These are phyloP conservation scores for Xylariaceae sp. DNA, from an alignment of 2,329 filamentous ascomycete species.

Conservation along the genomic window DNA sequence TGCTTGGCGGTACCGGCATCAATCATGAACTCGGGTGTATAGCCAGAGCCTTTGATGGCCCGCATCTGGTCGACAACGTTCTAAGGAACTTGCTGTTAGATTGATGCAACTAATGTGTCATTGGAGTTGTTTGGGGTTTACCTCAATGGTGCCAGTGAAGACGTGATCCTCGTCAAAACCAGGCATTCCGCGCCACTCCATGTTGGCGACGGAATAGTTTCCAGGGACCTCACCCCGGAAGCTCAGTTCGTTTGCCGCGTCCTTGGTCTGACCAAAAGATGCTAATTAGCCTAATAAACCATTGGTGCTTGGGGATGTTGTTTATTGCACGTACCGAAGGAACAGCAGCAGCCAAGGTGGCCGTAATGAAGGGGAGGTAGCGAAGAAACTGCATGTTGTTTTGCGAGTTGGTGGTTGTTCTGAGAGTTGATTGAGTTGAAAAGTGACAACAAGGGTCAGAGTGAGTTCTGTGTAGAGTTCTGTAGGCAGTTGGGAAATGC, in stretches of 20 bases:
- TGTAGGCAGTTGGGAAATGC: too few relatives aligned
- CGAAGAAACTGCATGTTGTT: neutral
- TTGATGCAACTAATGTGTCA: neutral
- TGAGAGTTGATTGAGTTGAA: constrained; percentile 36
- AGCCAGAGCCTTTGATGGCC: constrained; percentile 8
- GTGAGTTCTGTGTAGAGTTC: too few relatives aligned
- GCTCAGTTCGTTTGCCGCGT: neutral
- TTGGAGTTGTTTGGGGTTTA: neutral
- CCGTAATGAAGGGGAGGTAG: neutral
- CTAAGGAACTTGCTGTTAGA: neutral
- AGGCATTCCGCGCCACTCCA: constrained; percentile 12
- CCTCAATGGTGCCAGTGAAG: constrained; percentile 13
- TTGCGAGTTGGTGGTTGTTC: too few relatives aligned
- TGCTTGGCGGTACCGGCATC: neutral
- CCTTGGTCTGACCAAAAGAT: neutral
- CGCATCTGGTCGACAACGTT: constrained; percentile 10
- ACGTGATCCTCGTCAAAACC: constrained; percentile 6
- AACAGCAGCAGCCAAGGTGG: neutral
- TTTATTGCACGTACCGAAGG: neutral
- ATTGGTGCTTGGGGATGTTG: neutral
- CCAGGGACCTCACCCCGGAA: neutral
- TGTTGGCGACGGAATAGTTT: neutral
- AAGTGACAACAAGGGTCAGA: neutral
- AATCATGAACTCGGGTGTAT: constrained; percentile 3
- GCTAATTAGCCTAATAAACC: neutral